Base-by-base conservation (phyloP, 1,284 basidiomycete genomes). In the Neonothopanus nambi region DNA sequence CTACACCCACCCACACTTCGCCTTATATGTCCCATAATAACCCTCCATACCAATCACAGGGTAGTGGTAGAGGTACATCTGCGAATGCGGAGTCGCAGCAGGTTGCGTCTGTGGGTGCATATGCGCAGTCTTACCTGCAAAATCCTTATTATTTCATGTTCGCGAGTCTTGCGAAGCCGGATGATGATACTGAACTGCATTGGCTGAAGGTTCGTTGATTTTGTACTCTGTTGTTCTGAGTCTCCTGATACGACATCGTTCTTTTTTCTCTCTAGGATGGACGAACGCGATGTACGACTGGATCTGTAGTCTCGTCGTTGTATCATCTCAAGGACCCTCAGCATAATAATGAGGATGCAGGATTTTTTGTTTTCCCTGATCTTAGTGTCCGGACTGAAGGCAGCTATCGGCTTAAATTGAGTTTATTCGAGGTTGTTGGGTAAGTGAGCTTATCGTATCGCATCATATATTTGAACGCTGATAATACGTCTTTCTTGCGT, bases 101-200 rank as follows among this genome's bases (percentile, higher is more conserved):
- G 30, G 30, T 9, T 56, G 58, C 61, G 33, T 66, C 66, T 42
- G 54, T 65, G 18, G 63, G 65, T 5, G 65, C 65, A 17, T 76
- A 76, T 54, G 73, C 75, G 2, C 72, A 75, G 59, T 70, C 76
- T 23, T 91, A 85, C 66, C 77, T 91, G 13, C 89, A 96, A 71
- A 95, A 92, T 60, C 93, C 93, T 0, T 95, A 95, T 68, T 95
- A 95, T 67, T 96, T 97, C 70, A 93, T 95, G 84, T 96, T 93
- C 63, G 93, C 93, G 5, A 87, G 85, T 59, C 79, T 96, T 20
- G 90, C 92, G 0, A 88, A 91, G 60, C 90, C 91, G 0, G 91
- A 94, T 60, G 85, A 90, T 57, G 93, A 96, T 61, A 82, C 90
- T n/a, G 95, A 98, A 70, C 71, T 98, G 35, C 95, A 96, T 67